These are phyloP conservation scores for Coccomyxa sp. DNA, from an alignment of 139 green algal genomes.

Conservation along the genomic window DNA sequence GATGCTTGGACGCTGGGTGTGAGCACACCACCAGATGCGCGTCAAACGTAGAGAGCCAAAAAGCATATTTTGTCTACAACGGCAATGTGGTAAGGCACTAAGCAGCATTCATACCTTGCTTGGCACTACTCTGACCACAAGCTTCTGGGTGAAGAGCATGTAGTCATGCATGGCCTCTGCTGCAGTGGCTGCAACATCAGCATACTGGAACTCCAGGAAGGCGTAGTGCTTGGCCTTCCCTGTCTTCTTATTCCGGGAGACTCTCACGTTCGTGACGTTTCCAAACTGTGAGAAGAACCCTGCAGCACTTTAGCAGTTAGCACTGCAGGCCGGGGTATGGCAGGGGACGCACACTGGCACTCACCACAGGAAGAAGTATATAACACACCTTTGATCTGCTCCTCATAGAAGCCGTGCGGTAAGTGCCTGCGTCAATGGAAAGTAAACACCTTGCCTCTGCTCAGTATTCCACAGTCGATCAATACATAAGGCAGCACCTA, in stretches of 20 bases:
- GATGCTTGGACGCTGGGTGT: too few relatives aligned
- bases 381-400: slow-evolving; percentile 71
- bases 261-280: slow-evolving; percentile 33
- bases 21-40: too few relatives aligned
- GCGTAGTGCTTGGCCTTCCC: slow-evolving; percentile 55
- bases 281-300: slow-evolving; percentile 53
- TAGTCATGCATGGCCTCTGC: slow-evolving; percentile 89
- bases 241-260: slow-evolving; percentile 56
- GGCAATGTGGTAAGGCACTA: neutral
- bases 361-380: neutral
- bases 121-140: slow-evolving; percentile 32
- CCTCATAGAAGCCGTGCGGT: slow-evolving; percentile 90
- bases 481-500: neutral
- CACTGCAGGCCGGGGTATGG: neutral
- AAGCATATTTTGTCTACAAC: neutral
- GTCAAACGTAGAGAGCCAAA: too few relatives aligned
- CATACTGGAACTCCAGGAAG: slow-evolving; percentile 66
- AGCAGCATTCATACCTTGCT: neutral
- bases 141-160: slow-evolving; percentile 79
- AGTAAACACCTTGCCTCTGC: neutral
- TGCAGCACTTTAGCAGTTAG: slow-evolving; percentile 16
- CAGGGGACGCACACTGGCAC: neutral
- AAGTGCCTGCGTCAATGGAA: slow-evolving; percentile 42
- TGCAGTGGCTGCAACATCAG: slow-evolving; percentile 69
- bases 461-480: neutral